A percentile compares a stretch with the other conserved stretches of the same genome.
Conservation (phyloP, 2,329 filamentous ascomycete genomes). For the Venturia asperata region DNA sequence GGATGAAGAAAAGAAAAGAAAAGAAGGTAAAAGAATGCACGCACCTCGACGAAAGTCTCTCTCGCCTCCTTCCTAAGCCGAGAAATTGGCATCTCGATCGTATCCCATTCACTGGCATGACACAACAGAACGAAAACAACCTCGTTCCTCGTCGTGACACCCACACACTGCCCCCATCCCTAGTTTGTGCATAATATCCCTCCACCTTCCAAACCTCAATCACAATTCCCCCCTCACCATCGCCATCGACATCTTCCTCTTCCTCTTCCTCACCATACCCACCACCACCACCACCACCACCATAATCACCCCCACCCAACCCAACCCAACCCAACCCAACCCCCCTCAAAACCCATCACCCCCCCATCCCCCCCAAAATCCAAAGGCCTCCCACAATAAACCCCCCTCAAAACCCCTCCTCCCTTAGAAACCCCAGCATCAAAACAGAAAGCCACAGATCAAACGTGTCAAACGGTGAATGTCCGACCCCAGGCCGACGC, state of each 20-base stretch:
- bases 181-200: background rate
- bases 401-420: too few relatives aligned
- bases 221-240: background rate
- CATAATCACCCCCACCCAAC: background rate
- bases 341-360: background rate
- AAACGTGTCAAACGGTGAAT: background rate
- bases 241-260: background rate
- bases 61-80: background rate
- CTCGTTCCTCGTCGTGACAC: background rate
- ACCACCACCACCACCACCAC: background rate
- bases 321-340: background rate
- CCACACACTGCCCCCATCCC: background rate
- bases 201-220: conserved; percentile 7
- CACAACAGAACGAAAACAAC: background rate
- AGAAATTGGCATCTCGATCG: background rate
- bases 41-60: background rate
- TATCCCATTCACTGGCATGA: background rate
- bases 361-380: too few relatives aligned
- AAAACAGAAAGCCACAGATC: background rate
- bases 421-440: background rate
- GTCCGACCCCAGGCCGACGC: background rate
- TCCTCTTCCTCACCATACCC: background rate
- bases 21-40: background rate
- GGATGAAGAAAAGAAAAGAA: background rate
- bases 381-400: too few relatives aligned